Evolutionary conservation across 2,329 filamentous ascomycete species (phyloP).

Genomic region (Westerdykella sp.): DNA sequence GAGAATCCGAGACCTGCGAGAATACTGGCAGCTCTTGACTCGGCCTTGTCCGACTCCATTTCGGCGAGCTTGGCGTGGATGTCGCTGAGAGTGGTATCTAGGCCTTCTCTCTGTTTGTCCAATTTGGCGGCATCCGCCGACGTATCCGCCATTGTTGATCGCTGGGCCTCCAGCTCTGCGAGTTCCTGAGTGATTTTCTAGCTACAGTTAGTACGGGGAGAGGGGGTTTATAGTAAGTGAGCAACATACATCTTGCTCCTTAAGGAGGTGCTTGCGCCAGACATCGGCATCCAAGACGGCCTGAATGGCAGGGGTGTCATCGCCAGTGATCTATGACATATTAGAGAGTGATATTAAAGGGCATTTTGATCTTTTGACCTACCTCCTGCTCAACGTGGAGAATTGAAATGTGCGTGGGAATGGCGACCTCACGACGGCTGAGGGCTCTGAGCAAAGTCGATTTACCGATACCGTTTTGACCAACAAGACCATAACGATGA

Average conservation of each 20-base stretch:
- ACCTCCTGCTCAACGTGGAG: slow-evolving; percentile 98
- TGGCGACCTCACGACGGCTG: slow-evolving; percentile 85
- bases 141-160: slow-evolving; percentile 79
- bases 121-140: slow-evolving; percentile 80
- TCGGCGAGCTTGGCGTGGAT: slow-evolving; percentile 87
- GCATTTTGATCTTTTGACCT: slow-evolving; percentile 18
- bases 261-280: slow-evolving; percentile 91
- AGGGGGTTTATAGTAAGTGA: background rate
- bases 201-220: slow-evolving; percentile 5
- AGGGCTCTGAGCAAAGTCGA: slow-evolving; percentile 86
- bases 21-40: slow-evolving; percentile 91
- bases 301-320: slow-evolving; percentile 90
- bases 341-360: slow-evolving; percentile 7
- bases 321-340: slow-evolving; percentile 67
- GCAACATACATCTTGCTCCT: slow-evolving; percentile 69
- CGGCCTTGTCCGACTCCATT: slow-evolving; percentile 99
- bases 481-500: slow-evolving; percentile 90
- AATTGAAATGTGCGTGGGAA: slow-evolving; percentile 97
- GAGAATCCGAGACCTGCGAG: slow-evolving; percentile 96
- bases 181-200: slow-evolving; percentile 72
- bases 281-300: slow-evolving; percentile 96
- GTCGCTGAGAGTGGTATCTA: slow-evolving; percentile 85
- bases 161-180: slow-evolving; percentile 67
- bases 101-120: slow-evolving; percentile 80
- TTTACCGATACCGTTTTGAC: slow-evolving; percentile 93